Conservation (phyloP, 2,329 filamentous ascomycete species). For the Colletotrichum cordylinicola region DNA sequence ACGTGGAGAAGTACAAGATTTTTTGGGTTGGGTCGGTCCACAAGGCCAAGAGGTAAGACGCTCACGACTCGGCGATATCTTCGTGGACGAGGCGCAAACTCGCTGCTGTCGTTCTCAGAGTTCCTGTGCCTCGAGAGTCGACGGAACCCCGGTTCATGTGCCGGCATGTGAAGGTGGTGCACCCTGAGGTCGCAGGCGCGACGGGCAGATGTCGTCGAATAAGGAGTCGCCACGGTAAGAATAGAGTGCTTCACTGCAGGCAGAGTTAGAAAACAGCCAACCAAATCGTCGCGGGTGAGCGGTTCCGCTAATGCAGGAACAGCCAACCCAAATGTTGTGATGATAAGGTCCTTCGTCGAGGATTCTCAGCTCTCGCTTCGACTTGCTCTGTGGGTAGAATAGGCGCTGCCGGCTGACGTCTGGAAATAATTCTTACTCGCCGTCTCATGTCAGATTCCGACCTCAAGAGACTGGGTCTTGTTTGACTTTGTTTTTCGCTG, state of each 20-base stretch:
- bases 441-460: not conserved
- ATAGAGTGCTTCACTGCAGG: slow-evolving; percentile 1
- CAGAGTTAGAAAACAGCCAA: not conserved
- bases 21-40: not conserved
- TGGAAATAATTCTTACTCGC: not conserved
- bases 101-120: not conserved
- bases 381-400: not conserved
- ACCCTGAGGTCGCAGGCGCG: not conserved
- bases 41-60: not conserved
- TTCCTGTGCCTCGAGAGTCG: not conserved
- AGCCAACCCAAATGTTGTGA: slow-evolving; percentile 3
- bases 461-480: not conserved
- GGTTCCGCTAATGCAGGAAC: slow-evolving; percentile 21
- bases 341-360: not conserved
- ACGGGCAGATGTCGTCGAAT: slow-evolving; percentile 9
- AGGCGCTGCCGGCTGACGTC: not conserved
- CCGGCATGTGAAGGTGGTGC: not conserved
- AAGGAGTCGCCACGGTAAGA: slow-evolving; percentile 9
- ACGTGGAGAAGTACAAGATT: not conserved
- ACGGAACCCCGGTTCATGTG: not conserved
- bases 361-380: not conserved
- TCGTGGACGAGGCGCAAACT: not conserved
- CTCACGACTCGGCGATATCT: not conserved
- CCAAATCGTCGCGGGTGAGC: not conserved
- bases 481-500: not conserved